Evolutionary conservation across 495 filamentous ascomycete species (phyloP), one percentile per base, ranked within the genome.

Genomic region (Schizothecium vesticola): DNA sequence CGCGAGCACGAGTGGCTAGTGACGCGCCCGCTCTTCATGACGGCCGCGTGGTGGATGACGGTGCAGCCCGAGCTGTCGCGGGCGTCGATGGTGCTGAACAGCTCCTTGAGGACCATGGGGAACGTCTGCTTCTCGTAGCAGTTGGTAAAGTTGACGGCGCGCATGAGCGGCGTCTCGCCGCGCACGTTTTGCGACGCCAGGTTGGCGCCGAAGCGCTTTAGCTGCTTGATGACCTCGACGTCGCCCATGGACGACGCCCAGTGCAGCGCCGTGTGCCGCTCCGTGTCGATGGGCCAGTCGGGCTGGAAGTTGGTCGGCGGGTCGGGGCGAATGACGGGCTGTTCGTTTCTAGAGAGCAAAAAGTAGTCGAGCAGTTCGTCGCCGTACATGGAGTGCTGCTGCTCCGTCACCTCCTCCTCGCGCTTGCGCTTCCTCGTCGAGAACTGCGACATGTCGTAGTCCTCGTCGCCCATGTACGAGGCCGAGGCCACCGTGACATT

Each of bases 241-340:
- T 99, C 95, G 56, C 94, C 95, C 95, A 99, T 98, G n/a, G 95
- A 91, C 67, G 92, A 91, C 21, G 93, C 95, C 95, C 95, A 99
- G 75, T 99, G 95, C 66, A 99, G 84, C 3, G 93, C 93, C 3
- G 91, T 94, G 72, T 97, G 93, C 5, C 87, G 87, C 61, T 94
- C 92, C 22, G 91, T 88, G 73, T 99, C 95, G 71, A 99, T 97
- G 28, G 88, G 80, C 75, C 92, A 90, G 79, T 98, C 89, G 16
- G 96, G 88, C 69, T 96, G 87, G 75, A 95, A 96, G 71, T 92
- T 88, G 19, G 85, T 77, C 0, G 95, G 95, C 9, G 94, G 92
- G 56, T 89, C 84, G 8, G 93, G 93, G 24, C 90, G 90, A 31
- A 88, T 83, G 10, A 84, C 84, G 51, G 89, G 83, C 8, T 87